These are phyloP conservation scores for Dendrocalamus latiflorus DNA, from an alignment of 202 grass and related monocot species.

Conservation along the genomic window DNA sequence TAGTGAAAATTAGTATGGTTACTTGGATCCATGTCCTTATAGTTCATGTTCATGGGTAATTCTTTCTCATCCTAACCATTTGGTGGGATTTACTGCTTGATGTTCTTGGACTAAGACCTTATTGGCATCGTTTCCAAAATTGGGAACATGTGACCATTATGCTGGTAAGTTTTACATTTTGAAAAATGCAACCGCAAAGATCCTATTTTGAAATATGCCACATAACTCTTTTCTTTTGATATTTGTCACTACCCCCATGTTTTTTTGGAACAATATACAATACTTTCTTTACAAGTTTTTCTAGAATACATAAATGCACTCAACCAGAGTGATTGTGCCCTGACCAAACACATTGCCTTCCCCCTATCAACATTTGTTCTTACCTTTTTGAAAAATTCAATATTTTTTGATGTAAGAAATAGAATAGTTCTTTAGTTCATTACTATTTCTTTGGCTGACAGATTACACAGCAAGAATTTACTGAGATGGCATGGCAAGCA, in stretches of 20 bases:
- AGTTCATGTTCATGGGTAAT: not conserved
- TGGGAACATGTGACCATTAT: not conserved
- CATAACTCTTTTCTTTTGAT: not conserved
- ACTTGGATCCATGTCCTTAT: not conserved
- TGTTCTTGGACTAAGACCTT: not conserved
- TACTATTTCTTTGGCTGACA: not conserved
- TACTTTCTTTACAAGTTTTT: not conserved
- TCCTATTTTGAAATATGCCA: not conserved
- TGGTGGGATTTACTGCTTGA: not conserved
- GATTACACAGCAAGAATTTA: slow-evolving; percentile 99
- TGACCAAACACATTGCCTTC: no score
- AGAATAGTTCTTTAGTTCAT: not conserved
- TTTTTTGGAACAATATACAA: not conserved
- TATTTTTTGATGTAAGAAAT: not conserved
- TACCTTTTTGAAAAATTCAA: not conserved
- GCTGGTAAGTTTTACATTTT: not conserved
- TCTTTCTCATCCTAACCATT: not conserved
- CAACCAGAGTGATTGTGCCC: no score
- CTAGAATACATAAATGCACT: no score
- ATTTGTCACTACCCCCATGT: no score
- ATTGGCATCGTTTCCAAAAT: not conserved
- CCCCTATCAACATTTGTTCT: not conserved
- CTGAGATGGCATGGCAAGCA: slow-evolving; percentile 96
- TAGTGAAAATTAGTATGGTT: not conserved
- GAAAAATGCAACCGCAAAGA: not conserved